phyloP scores from a whole-genome alignment of 345 rosid genomes.

The Nephelium lappaceum region DNA sequence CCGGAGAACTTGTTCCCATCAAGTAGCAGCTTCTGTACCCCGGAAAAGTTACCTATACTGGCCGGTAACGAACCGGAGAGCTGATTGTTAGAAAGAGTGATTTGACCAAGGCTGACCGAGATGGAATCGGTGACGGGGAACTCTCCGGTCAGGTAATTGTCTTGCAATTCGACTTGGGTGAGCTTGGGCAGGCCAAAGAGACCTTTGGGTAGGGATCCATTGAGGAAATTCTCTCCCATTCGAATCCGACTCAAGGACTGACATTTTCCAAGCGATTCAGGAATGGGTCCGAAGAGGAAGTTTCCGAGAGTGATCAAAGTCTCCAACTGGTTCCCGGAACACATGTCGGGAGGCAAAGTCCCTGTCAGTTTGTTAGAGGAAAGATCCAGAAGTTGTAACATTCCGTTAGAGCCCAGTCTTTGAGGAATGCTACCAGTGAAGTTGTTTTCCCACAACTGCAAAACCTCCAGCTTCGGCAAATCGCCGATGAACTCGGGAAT shows the following conservation, averaged over 20 bases:
- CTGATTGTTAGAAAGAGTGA: constrained; percentile 75
- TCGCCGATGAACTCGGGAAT: constrained; percentile 83
- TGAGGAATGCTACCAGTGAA: constrained; percentile 79
- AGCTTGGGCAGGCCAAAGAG: constrained; percentile 70
- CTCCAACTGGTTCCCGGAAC: constrained; percentile 66
- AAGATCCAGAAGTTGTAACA: constrained; percentile 60
- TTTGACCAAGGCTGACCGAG: constrained; percentile 67
- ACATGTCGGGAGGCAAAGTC: constrained; percentile 66
- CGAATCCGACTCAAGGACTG: constrained; percentile 74
- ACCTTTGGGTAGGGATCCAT: constrained; percentile 85
- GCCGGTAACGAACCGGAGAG: constrained; percentile 77
- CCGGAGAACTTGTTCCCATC: constrained; percentile 86
- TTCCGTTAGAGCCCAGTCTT: constrained; percentile 65
- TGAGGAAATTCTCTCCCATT: constrained; percentile 84
- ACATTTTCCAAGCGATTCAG: constrained; percentile 71
- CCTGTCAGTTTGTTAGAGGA: constrained; percentile 87
- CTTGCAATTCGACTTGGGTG: constrained; percentile 80
- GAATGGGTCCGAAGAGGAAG: constrained; percentile 80
- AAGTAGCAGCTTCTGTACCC: constrained; percentile 82
- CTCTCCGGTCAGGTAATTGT: constrained; percentile 65
- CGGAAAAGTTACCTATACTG: constrained; percentile 71
- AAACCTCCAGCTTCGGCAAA: constrained; percentile 71
- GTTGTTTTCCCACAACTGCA: constrained; percentile 92
- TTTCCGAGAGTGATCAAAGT: constrained; percentile 73
- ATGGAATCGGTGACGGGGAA: constrained; percentile 54